Evolutionary conservation across 345 rosid species (phyloP).

Genomic region (Heritiera littoralis): DNA sequence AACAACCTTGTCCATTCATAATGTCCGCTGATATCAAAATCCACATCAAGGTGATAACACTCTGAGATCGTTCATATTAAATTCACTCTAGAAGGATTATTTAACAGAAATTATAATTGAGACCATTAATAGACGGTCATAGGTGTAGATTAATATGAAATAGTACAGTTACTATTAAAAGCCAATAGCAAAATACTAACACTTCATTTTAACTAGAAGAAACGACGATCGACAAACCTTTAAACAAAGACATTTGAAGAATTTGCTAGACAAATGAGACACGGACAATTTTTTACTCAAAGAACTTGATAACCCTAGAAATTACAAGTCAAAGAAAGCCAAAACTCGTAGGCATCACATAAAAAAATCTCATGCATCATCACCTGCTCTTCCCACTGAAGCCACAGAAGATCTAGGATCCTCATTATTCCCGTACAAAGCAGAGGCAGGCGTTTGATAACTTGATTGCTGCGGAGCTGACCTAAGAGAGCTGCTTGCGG

Average conservation of each 20-base stretch:
- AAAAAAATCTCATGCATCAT: slow-evolving; percentile 21
- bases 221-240: neutral
- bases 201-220: neutral
- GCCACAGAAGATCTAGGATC: slow-evolving; percentile 43
- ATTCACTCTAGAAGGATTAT: neutral
- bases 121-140: neutral
- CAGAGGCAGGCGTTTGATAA: slow-evolving; percentile 88
- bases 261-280: neutral
- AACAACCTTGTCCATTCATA: neutral
- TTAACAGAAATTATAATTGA: neutral
- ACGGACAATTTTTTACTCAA: neutral
- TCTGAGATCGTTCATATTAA: neutral
- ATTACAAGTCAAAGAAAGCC: neutral
- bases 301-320: neutral
- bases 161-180: neutral
- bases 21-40: neutral
- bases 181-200: neutral
- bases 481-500: slow-evolving; percentile 44
- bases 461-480: slow-evolving; percentile 55
- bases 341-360: neutral
- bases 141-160: neutral
- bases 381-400: slow-evolving; percentile 51
- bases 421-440: slow-evolving; percentile 67
- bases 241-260: neutral
- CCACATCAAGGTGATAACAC: neutral